phyloP scores from a whole-genome alignment of 2,329 filamentous ascomycete species.

The Penicillium fuscoglaucum region DNA sequence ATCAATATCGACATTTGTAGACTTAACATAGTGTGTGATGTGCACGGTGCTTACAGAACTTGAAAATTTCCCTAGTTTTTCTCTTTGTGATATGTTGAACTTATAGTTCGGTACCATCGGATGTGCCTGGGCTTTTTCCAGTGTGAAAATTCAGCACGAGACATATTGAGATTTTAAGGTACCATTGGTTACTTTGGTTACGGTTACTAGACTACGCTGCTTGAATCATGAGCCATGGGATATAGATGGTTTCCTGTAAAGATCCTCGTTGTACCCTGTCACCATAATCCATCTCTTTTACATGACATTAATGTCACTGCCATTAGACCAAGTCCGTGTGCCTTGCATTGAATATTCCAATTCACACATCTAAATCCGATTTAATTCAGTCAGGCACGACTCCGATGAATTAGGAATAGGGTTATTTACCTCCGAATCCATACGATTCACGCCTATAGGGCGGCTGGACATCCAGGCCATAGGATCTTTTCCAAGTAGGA shows the following conservation, averaged over 20 bases:
- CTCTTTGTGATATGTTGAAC: not conserved
- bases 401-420: not conserved
- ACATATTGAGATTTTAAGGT: not conserved
- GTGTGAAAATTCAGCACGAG: not conserved
- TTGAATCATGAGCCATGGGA: not conserved
- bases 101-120: not conserved
- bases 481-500: not conserved
- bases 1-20: not conserved
- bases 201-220: not conserved
- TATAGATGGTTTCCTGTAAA: not conserved
- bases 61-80: too few relatives aligned
- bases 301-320: not conserved
- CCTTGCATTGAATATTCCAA: not conserved
- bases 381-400: not conserved
- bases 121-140: not conserved
- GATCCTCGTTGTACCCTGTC: not conserved
- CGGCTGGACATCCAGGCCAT: not conserved
- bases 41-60: not conserved
- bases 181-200: too few relatives aligned
- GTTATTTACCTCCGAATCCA: not conserved
- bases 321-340: not conserved
- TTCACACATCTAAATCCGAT: not conserved
- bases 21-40: not conserved
- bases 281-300: not conserved
- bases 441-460: not conserved